Conservation (phyloP, 176 grass and related monocot genomes). For the Hsuehochloa calcarea region DNA sequence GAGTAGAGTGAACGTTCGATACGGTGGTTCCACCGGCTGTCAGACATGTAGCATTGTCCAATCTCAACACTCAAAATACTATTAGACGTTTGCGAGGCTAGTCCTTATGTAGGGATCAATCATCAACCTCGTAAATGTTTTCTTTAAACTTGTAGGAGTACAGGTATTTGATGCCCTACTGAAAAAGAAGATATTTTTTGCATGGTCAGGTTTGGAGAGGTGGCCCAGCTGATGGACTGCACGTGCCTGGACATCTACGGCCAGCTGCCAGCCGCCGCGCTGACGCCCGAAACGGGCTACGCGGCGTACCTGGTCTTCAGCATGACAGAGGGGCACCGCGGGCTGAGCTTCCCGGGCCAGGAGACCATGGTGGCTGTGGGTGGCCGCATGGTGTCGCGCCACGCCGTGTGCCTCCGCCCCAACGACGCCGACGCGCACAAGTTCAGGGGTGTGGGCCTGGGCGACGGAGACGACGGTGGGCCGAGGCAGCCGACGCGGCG, state of each 20-base stretch:
- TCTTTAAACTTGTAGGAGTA: not conserved
- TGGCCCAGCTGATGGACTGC: conserved; percentile 39
- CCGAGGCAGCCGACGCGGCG: not conserved
- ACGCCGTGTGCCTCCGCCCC: conserved; percentile 33
- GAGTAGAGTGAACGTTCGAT: too few species aligned
- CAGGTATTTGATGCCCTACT: not conserved
- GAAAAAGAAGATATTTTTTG: not conserved
- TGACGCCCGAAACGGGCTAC: conserved; percentile 34
- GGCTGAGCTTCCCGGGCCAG: conserved; percentile 37
- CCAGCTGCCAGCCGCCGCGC: not conserved
- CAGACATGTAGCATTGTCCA: too few species aligned
- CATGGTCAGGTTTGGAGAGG: conserved; percentile 27
- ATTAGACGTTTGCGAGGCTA: too few species aligned
- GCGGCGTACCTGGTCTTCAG: conserved; percentile 38
- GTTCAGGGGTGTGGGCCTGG: not conserved
- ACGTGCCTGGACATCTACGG: conserved; percentile 39
- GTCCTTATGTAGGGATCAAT: not conserved
- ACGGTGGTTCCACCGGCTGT: too few species aligned
- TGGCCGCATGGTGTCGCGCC: not conserved
- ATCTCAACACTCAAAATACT: not conserved
- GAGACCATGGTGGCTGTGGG: conserved; percentile 30
- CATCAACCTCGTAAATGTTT: not conserved
- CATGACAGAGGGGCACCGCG: not conserved
- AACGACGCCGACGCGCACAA: not conserved
- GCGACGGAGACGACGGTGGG: not conserved